Conservation (phyloP, 805 yeast genomes). For the Nakazawaea anatomiae region DNA sequence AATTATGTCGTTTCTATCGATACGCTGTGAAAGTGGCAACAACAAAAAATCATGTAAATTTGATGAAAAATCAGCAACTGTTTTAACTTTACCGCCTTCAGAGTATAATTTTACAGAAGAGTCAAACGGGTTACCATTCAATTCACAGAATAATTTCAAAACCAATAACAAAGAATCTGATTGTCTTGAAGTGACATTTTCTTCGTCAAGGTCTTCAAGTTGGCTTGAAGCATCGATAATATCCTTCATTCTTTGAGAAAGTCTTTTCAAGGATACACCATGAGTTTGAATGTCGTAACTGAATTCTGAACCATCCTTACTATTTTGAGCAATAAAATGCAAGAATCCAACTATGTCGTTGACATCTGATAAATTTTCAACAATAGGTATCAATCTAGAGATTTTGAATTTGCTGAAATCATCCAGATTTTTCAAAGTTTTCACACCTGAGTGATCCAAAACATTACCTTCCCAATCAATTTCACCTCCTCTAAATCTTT, state of each 20-base stretch:
- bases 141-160: slow-evolving; percentile 25
- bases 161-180: slow-evolving; percentile 30
- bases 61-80: slow-evolving; percentile 10
- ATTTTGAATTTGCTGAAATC: slow-evolving; percentile 16
- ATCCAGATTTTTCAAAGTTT: background rate
- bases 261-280: slow-evolving; percentile 51
- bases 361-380: slow-evolving; percentile 22
- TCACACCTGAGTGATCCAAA: slow-evolving; percentile 10
- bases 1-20: background rate
- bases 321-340: slow-evolving; percentile 14
- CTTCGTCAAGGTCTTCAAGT: slow-evolving; percentile 22
- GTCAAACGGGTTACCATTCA: slow-evolving; percentile 22
- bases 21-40: slow-evolving; percentile 1
- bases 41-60: background rate
- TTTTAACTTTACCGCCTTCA: slow-evolving; percentile 19
- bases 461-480: slow-evolving; percentile 24
- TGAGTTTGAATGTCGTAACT: slow-evolving; percentile 27
- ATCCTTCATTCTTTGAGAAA: slow-evolving; percentile 66
- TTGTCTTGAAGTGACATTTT: slow-evolving; percentile 19
- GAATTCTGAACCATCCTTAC: slow-evolving; percentile 13
- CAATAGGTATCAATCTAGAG: slow-evolving; percentile 19
- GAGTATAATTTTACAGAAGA: slow-evolving; percentile 25
- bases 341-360: slow-evolving; percentile 23
- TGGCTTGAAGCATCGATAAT: slow-evolving; percentile 56
- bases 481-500: slow-evolving; percentile 23